Evolutionary conservation across 495 filamentous ascomycete genomes (phyloP).

Genomic region (Penicillium parvum): DNA sequence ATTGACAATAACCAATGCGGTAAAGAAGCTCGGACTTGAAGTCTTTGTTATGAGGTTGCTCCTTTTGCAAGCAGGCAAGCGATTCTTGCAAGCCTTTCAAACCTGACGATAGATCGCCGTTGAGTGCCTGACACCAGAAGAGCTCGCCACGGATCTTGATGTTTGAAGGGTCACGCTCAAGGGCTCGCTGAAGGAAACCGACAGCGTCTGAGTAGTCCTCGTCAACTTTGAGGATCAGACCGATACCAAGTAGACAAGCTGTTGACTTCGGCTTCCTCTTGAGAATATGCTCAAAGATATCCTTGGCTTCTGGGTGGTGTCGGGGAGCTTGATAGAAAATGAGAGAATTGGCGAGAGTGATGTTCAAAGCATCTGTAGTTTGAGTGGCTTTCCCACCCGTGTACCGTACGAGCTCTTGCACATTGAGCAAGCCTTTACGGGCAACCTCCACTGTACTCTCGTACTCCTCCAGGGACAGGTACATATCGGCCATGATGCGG

Average conservation of each 20-base stretch:
- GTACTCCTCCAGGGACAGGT: constrained; percentile 80
- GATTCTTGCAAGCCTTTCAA: constrained; percentile 64
- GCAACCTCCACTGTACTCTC: constrained; percentile 76
- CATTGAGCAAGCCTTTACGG: constrained; percentile 61
- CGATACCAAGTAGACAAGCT: constrained; percentile 79
- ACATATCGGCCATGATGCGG: constrained; percentile 79
- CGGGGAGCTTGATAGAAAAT: constrained; percentile 86
- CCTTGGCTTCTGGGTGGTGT: constrained; percentile 81
- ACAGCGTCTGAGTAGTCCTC: constrained; percentile 78
- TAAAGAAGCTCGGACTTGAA: constrained; percentile 81
- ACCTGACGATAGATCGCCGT: constrained; percentile 63
- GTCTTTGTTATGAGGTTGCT: constrained; percentile 57
- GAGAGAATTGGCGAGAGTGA: constrained; percentile 73
- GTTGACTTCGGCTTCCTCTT: constrained; percentile 66
- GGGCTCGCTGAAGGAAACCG: constrained; percentile 68
- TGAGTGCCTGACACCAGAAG: constrained; percentile 86
- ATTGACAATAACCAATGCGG: constrained; percentile 82
- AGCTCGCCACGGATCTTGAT: constrained; percentile 74
- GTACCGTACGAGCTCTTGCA: constrained; percentile 54
- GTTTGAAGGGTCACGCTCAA: constrained; percentile 65
- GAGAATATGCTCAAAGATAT: constrained; percentile 75
- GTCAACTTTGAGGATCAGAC: constrained; percentile 86
- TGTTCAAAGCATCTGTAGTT: constrained; percentile 66
- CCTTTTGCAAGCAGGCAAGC: constrained; percentile 52
- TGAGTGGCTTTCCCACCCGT: constrained; percentile 64